Base-by-base conservation (phyloP, 1,284 basidiomycete species). In the Amylostereum areolatum region DNA sequence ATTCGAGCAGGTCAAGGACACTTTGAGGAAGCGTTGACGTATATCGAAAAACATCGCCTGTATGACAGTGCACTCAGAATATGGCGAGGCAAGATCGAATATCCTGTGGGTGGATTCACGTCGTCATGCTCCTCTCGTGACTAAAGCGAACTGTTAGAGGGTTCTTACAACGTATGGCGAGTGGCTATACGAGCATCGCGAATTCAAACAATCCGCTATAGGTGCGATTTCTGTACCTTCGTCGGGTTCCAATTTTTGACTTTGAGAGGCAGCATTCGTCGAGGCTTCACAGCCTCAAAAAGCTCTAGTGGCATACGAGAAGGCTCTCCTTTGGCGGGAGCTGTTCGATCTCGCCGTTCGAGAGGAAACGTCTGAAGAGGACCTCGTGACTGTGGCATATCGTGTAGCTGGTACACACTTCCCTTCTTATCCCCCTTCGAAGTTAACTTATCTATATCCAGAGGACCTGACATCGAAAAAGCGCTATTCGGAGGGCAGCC, bases 301-400 rank as follows among this genome's bases (percentile, higher is more conserved):
- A 53, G 91, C 92, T 0, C 83, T 97, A 75, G 75, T 87, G 11
- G 84, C 93, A 0, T 84, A 92, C 58, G 92, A 96, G 64, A 86
- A 85, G 51, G 88, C 89, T 0, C 71, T 93, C 28, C 81, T 89
- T 40, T 97, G 95, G 94, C 83, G 88, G 58, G 91, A 94, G 57
- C 72, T 95, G 0, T 96, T 97, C 63, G 82, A 88, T n/a, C 69
- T 96, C 18, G 88, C 88, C 1, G 57, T 78, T 55, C 68, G 71
- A 55, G 65, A 71, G 57, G 57, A 69, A 10, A 53, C 73, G 11
- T 50, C 71, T 0, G 64, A 69, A 11, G 80, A 84, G 10, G 80
- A 83, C 30, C 60, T 92, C 11, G 64, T 70, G 18, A 76, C 76
- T 2, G 81, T 83, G 62, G 87, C 80, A 9, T 83, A 86, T 64